Base-by-base conservation (phyloP, 805 yeast species). In the Ogataea methanolica region DNA sequence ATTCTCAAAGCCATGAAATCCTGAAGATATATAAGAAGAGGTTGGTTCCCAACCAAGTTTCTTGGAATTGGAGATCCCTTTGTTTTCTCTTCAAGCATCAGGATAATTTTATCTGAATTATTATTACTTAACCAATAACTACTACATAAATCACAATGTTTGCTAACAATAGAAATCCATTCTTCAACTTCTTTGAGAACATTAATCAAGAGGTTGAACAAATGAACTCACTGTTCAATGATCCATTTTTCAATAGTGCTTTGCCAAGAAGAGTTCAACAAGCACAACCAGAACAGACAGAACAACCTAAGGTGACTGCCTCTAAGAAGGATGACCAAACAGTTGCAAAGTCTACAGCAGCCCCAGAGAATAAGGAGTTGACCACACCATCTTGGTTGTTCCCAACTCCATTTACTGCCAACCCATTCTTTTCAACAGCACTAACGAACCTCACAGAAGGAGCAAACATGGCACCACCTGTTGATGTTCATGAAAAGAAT, bases 401-500 rank as follows among this genome's bases (percentile, higher is more conserved):
- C n/a, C 57, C 66, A 16, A 48, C 57, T 17, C 56, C 55, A 44
- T 60, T 64, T 41, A 50, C 46, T 5, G 35, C 48, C 19, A 53
- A 50, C 45, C 56, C 59, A 19, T 54, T 62, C 49, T 53, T 56
- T 31, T 41, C 37, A n/a, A 39, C 33, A 38, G 21, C 31, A 26
- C 9, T 26, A 6, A 26, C 31, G 2, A 26, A 26, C 4, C 11
- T 26, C 19, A 12, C 37, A 8, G 33, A 34, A 19, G 5, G 22
- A 8, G 19, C 43, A 17, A 23, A n/a, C 14, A 42, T 55, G 17
- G 58, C 66, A 17, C 78, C 78, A 43, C 76, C 79, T 15, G 67
- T 75, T 41, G 79, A 76, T 52, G 61, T 76, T 36, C 58, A 73
- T 49, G 80, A 76, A 31, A 67, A 69, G 40, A 74, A 72, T 5